phyloP scores from a whole-genome alignment of 176 grass and related monocot species.

The Lolium perenne region DNA sequence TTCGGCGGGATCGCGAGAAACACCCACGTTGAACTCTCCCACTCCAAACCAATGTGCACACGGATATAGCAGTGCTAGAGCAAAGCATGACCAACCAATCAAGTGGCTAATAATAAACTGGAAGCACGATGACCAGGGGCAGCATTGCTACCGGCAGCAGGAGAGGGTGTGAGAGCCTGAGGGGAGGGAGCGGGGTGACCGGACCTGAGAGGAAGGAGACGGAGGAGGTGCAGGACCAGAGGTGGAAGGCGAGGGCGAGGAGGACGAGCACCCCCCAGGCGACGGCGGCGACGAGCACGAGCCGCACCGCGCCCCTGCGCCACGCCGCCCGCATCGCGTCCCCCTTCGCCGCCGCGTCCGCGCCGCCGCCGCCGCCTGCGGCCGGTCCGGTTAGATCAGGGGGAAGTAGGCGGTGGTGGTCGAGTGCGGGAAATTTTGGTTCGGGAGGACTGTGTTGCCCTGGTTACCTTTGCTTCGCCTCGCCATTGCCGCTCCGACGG shows the following conservation, averaged over 20 bases:
- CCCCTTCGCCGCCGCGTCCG: constrained; percentile 21
- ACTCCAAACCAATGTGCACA: neutral
- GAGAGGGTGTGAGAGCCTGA: neutral
- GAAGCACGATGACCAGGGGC: neutral
- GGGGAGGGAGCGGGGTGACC: neutral
- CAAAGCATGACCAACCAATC: neutral
- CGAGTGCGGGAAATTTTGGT: neutral
- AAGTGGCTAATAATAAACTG: neutral
- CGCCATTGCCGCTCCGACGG: constrained; percentile 16
- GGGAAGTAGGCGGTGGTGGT: neutral
- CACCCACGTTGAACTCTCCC: neutral
- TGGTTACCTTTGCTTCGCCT: constrained; percentile 58
- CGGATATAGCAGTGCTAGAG: neutral
- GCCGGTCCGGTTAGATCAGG: constrained; percentile 15
- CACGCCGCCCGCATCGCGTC: constrained; percentile 54
- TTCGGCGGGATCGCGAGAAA: neutral
- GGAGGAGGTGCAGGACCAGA: constrained; percentile 87
- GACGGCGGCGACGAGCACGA: constrained; percentile 75
- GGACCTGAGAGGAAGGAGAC: constrained; percentile 78
- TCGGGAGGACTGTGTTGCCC: too few species aligned
- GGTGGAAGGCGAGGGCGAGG: constrained; percentile 83
- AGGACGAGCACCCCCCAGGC: constrained; percentile 80
- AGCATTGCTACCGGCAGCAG: neutral
- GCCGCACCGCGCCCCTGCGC: constrained; percentile 69
- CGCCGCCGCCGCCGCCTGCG: constrained; percentile 27